Evolutionary conservation across 2,329 filamentous ascomycete species (phyloP).

Genomic region (Epichloe sp.): DNA sequence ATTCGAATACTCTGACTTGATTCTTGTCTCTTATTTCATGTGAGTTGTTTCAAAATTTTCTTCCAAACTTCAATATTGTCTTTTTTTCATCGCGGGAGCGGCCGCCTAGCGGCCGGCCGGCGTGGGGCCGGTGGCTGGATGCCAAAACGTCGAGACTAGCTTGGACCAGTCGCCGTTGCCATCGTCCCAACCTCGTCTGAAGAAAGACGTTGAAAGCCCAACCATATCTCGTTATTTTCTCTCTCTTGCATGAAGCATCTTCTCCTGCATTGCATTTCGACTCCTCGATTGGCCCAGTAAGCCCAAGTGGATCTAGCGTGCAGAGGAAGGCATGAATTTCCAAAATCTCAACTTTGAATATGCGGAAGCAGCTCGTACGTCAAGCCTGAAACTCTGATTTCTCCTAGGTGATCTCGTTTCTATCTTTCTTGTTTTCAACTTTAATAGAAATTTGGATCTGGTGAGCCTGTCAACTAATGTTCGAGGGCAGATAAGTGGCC

Average conservation of each 20-base stretch:
- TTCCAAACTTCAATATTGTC: neutral
- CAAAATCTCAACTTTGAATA: constrained; percentile 23
- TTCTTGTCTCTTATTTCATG: neutral
- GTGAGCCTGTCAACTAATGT: constrained; percentile 4
- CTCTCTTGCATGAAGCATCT: constrained; percentile 18
- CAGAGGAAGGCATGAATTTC: constrained; percentile 23
- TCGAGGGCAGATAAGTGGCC: constrained; percentile 5
- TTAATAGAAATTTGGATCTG: too few relatives aligned
- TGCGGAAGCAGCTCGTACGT: constrained; percentile 26
- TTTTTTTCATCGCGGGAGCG: neutral
- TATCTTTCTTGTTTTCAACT: neutral
- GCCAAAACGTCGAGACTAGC: neutral
- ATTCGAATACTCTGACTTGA: neutral
- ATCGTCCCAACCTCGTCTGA: constrained; percentile 14
- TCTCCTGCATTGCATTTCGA: constrained; percentile 18
- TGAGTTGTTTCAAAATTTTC: neutral
- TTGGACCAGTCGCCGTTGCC: neutral
- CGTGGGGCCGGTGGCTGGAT: constrained; percentile 8
- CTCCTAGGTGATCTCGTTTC: neutral
- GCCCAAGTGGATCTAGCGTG: constrained; percentile 18
- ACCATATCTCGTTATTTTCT: constrained; percentile 15
- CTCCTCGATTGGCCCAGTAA: constrained; percentile 21
- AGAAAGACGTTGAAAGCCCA: constrained; percentile 14
- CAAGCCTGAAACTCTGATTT: constrained; percentile 1
- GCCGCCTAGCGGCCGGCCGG: constrained; percentile 3